These are phyloP conservation scores for Colletotrichum eremochloae DNA, from an alignment of 2,329 filamentous ascomycete genomes.

Conservation along the genomic window DNA sequence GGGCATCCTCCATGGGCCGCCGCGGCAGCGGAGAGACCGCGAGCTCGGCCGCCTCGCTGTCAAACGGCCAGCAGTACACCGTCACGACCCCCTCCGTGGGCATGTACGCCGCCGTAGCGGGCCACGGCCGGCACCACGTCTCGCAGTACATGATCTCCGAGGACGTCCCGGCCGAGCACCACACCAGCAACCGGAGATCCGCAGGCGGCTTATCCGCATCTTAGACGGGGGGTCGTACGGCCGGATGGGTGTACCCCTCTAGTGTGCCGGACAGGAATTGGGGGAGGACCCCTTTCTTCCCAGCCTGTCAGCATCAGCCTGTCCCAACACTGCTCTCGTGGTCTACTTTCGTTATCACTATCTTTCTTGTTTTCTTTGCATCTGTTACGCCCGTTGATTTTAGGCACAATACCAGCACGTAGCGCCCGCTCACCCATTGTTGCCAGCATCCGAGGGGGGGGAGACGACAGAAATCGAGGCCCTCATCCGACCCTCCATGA, in stretches of 20 bases:
- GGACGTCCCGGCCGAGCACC: slow-evolving; percentile 20
- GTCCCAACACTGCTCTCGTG: background rate
- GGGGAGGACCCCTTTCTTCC: background rate
- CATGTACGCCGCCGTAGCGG: slow-evolving; percentile 27
- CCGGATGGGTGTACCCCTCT: background rate
- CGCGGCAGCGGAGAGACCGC: slow-evolving; percentile 34
- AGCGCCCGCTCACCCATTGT: background rate
- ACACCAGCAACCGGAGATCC: slow-evolving; percentile 6
- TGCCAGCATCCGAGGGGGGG: background rate
- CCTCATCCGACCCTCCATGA: slow-evolving; percentile 24
- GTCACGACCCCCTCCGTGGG: slow-evolving; percentile 26
- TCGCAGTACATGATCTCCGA: slow-evolving; percentile 31
- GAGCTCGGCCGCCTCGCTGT: slow-evolving; percentile 13
- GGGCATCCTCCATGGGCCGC: slow-evolving; percentile 3
- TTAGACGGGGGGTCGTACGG: background rate
- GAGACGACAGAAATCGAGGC: background rate
- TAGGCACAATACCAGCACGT: background rate
- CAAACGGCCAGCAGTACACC: slow-evolving; percentile 40
- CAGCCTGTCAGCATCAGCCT: background rate
- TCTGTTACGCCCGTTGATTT: background rate
- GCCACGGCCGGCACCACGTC: slow-evolving; percentile 18
- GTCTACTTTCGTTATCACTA: background rate
- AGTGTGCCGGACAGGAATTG: slow-evolving; percentile 1
- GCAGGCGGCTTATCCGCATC: slow-evolving; percentile 10
- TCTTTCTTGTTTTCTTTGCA: background rate